Percentiles rank a stretch among this genome's conserved stretches.
These are phyloP conservation scores for Agrostemma githago DNA, from an alignment of 148 eudicot species.

Conservation along the genomic window DNA sequence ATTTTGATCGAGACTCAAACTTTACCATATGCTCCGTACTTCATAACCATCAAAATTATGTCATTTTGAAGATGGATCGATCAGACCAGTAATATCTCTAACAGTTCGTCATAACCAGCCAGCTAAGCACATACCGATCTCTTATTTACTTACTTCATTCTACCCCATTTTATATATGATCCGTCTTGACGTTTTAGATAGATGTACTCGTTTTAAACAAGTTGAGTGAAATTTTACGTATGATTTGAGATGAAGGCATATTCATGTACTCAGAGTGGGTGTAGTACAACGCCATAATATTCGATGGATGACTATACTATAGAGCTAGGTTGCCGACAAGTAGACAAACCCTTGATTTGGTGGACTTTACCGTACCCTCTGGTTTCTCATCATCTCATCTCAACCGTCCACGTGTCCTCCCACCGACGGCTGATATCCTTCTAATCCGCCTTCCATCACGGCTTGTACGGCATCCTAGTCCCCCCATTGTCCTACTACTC, in stretches of 20 bases:
- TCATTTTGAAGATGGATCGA: no score
- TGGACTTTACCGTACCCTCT: conserved; percentile 5
- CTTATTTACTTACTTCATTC: no score
- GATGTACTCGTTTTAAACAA: no score
- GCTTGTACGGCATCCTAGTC: conserved; percentile 14
- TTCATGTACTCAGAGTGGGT: neutral
- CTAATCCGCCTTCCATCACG: neutral
- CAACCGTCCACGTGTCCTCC: conserved; percentile 14
- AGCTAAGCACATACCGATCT: no score
- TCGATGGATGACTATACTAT: neutral
- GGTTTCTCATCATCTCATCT: neutral
- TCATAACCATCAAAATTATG: no score
- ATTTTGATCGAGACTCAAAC: no score
- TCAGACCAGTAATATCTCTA: no score
- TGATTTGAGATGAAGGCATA: neutral
- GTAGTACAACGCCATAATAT: neutral
- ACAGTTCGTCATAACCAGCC: no score
- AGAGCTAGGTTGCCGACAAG: conserved; percentile 22
- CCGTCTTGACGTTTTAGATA: no score
- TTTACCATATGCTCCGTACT: no score
- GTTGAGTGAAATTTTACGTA: no score
- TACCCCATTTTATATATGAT: no score
- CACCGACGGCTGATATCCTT: neutral
- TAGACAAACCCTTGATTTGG: conserved; percentile 22
- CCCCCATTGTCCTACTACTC: neutral